These are phyloP conservation scores for Leishmania major DNA, from an alignment of 208 protist genomes.

Conservation along the genomic window DNA sequence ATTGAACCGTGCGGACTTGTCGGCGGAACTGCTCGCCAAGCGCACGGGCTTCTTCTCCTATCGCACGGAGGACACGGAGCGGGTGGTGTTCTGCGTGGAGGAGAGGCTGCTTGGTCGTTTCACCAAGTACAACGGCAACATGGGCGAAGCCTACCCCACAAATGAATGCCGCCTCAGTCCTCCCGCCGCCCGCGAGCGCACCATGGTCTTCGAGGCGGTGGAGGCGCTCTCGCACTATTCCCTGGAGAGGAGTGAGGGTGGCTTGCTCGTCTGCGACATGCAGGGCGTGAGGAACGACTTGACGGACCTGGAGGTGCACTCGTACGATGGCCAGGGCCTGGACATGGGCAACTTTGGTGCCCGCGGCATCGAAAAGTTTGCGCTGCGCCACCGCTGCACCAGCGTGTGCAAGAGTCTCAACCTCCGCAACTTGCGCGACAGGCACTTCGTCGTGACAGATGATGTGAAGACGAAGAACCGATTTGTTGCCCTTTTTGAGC, in stretches of 20 bases:
- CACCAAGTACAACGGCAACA: conserved; percentile 89
- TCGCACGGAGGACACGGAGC: conserved; percentile 51
- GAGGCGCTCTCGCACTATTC: conserved; percentile 86
- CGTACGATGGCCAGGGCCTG: conserved; percentile 56
- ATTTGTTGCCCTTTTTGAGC: conserved; percentile 22
- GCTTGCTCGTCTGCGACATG: conserved; percentile 69
- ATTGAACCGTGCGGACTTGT: conserved; percentile 46
- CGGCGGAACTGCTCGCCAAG: conserved; percentile 33
- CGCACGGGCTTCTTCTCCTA: conserved; percentile 75
- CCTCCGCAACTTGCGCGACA: conserved; percentile 26
- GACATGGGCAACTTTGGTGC: conserved; percentile 70
- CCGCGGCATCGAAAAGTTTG: conserved; percentile 58
- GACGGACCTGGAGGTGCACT: conserved; percentile 81
- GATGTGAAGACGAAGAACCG: conserved; percentile 17
- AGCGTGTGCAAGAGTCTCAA: conserved; percentile 49
- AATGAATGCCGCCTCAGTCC: conserved; percentile 46
- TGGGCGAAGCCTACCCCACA: conserved; percentile 53
- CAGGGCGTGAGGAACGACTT: conserved; percentile 64
- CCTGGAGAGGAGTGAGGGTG: conserved; percentile 44
- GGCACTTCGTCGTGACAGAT: conserved; percentile 19
- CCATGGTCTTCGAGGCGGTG: conserved; percentile 57
- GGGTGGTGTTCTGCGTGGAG: conserved; percentile 72
- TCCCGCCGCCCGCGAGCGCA: conserved; percentile 25
- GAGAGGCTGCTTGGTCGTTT: conserved; percentile 60
- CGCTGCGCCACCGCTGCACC: conserved; percentile 55